Conservation (phyloP, 192 early-diverging fungal genomes). For the Backusella morwellensis region DNA sequence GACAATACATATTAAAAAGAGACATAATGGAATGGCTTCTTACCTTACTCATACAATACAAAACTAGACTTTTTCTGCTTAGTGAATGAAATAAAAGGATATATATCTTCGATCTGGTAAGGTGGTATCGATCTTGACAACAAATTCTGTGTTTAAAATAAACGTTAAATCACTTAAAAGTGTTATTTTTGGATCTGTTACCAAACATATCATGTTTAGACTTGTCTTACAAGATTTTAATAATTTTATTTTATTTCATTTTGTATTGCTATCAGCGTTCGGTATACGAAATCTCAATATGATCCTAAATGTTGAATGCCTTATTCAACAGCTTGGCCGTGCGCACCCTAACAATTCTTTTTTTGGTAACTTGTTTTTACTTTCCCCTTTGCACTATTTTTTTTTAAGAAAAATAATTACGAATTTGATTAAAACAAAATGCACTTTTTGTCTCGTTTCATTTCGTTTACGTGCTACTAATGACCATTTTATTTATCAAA, state of each 20-base stretch:
- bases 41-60: neutral
- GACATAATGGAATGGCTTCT: neutral
- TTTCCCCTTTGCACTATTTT: neutral
- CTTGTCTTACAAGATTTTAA: neutral
- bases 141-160: neutral
- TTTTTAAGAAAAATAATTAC: too few relatives aligned
- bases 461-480: too few relatives aligned
- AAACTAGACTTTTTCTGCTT: neutral
- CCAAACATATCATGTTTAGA: neutral
- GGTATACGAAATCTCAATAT: neutral
- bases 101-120: neutral
- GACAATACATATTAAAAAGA: too few relatives aligned
- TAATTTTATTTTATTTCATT: neutral
- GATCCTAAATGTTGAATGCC: neutral
- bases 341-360: neutral
- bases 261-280: neutral
- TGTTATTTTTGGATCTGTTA: neutral
- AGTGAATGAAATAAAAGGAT: neutral
- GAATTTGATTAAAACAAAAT: too few relatives aligned
- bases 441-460: too few relatives aligned
- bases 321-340: neutral
- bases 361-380: neutral
- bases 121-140: neutral
- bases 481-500: neutral
- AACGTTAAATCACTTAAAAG: neutral